A percentile compares a stretch with the other conserved stretches of the same genome.
Conservation (phyloP, 495 filamentous ascomycete species). For the Sabuloglossum arenarium region DNA sequence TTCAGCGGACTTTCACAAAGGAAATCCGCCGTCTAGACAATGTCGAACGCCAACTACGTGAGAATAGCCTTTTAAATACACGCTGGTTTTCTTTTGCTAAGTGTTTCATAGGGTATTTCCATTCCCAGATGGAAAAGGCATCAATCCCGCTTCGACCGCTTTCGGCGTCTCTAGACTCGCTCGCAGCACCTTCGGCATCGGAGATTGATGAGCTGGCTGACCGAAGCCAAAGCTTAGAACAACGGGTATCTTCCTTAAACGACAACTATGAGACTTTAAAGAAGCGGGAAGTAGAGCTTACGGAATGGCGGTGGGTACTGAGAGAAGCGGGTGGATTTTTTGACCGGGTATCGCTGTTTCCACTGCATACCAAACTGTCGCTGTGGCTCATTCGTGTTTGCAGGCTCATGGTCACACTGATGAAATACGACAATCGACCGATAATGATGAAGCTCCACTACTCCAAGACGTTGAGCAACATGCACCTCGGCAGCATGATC, state of each 20-base stretch:
- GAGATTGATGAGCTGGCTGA: conserved; percentile 94
- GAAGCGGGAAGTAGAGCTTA: conserved; percentile 89
- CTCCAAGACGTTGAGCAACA: conserved; percentile 77
- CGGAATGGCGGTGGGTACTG: conserved; percentile 94
- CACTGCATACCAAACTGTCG: background rate
- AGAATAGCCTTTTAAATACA: conserved; percentile 13
- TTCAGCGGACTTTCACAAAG: conserved; percentile 92
- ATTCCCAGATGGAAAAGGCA: conserved; percentile 83
- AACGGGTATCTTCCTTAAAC: conserved; percentile 74
- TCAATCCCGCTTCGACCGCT: conserved; percentile 62
- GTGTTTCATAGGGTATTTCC: conserved; percentile 48
- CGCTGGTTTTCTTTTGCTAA: background rate
- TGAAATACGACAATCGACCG: conserved; percentile 79
- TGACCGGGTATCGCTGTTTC: conserved; percentile 36
- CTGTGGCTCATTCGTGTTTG: conserved; percentile 12
- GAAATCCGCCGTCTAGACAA: conserved; percentile 95
- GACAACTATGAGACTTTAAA: conserved; percentile 97
- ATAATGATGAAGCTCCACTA: conserved; percentile 54
- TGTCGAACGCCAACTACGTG: conserved; percentile 92
- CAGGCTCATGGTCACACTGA: conserved; percentile 84
- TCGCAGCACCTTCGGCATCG: conserved; percentile 68
- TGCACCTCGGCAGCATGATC: conserved; percentile 35
- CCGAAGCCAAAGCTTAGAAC: conserved; percentile 76
- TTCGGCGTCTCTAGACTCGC: conserved; percentile 63
- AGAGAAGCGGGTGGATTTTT: conserved; percentile 93